Evolutionary conservation across 768 basidiomycete genomes (phyloP).

Genomic region (Coprinopsis cinerea): DNA sequence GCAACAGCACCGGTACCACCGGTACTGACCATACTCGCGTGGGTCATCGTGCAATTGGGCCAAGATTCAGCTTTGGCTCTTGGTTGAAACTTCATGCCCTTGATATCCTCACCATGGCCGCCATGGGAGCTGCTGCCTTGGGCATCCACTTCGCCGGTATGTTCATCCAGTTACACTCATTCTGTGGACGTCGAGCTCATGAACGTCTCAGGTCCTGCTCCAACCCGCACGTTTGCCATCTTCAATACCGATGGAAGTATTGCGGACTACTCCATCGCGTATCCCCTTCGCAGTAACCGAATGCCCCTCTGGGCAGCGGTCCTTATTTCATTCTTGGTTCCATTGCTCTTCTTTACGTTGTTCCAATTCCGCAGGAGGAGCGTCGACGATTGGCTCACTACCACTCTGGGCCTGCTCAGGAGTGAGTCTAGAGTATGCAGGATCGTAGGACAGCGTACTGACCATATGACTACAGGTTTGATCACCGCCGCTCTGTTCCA

Average conservation of each 20-base stretch:
- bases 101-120: constrained; percentile 50
- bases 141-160: constrained; percentile 47
- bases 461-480: constrained; percentile 18
- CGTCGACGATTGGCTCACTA: constrained; percentile 40
- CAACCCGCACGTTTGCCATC: constrained; percentile 37
- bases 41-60: background rate
- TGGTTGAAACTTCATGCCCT: constrained; percentile 45
- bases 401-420: constrained; percentile 49
- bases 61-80: background rate
- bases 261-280: constrained; percentile 48
- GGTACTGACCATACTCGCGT: background rate
- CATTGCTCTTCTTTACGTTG: constrained; percentile 49
- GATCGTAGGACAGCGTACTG: background rate
- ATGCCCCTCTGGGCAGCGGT: constrained; percentile 50
- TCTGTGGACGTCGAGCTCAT: background rate
- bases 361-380: constrained; percentile 47
- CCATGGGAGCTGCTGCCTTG: constrained; percentile 49
- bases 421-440: constrained; percentile 25
- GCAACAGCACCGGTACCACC: background rate
- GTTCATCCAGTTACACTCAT: constrained; percentile 3
- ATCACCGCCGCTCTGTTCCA: constrained; percentile 29
- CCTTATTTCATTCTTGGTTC: constrained; percentile 46
- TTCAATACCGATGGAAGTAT: constrained; percentile 41
- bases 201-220: constrained; percentile 30
- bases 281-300: constrained; percentile 44